Evolutionary conservation across 768 basidiomycete species (phyloP).

Genomic region (Pleurotus pulmonarius): DNA sequence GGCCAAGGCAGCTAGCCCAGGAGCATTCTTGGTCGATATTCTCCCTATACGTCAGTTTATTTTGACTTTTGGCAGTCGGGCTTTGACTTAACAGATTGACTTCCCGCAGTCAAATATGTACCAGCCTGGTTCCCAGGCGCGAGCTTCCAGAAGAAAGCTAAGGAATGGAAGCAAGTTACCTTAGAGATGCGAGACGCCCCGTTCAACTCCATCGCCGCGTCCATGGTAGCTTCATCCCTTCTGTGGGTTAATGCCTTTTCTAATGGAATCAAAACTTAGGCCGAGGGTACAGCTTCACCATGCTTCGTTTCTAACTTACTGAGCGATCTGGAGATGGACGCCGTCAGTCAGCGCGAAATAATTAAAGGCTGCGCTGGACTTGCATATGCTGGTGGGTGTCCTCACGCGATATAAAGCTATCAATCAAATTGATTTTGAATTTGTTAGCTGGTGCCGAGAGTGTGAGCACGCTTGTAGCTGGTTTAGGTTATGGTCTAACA

Average conservation of each 20-base stretch:
- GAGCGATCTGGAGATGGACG: neutral
- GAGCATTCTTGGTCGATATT: constrained; percentile 10
- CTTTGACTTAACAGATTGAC: neutral
- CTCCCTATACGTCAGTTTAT: constrained; percentile 12
- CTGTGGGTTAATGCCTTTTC: neutral
- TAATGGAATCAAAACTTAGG: neutral
- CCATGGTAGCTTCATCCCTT: constrained; percentile 16
- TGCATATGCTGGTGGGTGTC: constrained; percentile 8
- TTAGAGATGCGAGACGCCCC: constrained; percentile 18
- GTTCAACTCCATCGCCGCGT: constrained; percentile 20
- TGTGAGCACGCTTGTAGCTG: constrained; percentile 5
- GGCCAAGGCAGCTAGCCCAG: constrained; percentile 8
- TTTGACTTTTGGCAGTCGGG: neutral
- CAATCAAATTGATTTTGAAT: neutral
- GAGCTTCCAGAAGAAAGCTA: constrained; percentile 31
- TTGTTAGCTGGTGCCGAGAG: constrained; percentile 14
- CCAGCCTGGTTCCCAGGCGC: constrained; percentile 44
- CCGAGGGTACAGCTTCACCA: constrained; percentile 10
- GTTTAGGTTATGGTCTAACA: neutral
- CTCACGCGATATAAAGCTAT: neutral
- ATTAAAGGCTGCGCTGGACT: constrained; percentile 7
- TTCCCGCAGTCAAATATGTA: neutral
- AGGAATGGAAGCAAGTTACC: constrained; percentile 19
- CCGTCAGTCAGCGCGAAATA: neutral
- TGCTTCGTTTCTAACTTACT: constrained; percentile 15